A percentile compares a stretch with the other conserved stretches of the same genome.
Conservation (phyloP, 116 monocot species). For the Dioscorea cayenensis region DNA sequence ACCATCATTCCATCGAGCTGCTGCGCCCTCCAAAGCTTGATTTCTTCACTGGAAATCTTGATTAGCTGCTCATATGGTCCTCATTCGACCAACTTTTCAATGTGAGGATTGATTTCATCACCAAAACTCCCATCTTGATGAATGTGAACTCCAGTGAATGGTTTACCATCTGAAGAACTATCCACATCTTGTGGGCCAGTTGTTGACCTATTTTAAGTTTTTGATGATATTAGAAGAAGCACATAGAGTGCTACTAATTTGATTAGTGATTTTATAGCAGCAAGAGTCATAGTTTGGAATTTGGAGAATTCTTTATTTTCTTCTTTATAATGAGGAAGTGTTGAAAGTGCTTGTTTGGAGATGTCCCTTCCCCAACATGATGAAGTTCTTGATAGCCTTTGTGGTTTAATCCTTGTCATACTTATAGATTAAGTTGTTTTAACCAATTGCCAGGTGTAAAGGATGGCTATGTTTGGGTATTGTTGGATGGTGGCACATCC, state of each 20-base stretch:
- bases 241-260: constrained; percentile 32
- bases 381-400: constrained; percentile 51
- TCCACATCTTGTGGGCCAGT: constrained; percentile 21
- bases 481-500: constrained; percentile 73
- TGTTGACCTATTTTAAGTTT: constrained; percentile 62
- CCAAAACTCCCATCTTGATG: no score
- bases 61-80: no score
- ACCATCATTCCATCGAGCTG: no score
- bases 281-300: constrained; percentile 60
- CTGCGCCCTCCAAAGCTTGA: no score
- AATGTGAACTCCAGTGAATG: constrained; percentile 13
- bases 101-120: no score
- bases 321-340: constrained; percentile 48
- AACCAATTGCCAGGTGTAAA: constrained; percentile 51
- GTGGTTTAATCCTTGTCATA: constrained; percentile 53
- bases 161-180: constrained; percentile 18
- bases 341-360: constrained; percentile 42
- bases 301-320: constrained; percentile 51
- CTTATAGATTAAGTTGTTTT: constrained; percentile 58
- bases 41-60: no score
- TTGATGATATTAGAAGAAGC: constrained; percentile 60
- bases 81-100: no score
- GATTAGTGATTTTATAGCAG: constrained; percentile 61
- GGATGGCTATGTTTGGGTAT: constrained; percentile 55
- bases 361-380: constrained; percentile 45